Evolutionary conservation across 1,284 basidiomycete species (phyloP), one percentile per base, ranked within the genome.

Genomic region (Trichosporon sp.): DNA sequence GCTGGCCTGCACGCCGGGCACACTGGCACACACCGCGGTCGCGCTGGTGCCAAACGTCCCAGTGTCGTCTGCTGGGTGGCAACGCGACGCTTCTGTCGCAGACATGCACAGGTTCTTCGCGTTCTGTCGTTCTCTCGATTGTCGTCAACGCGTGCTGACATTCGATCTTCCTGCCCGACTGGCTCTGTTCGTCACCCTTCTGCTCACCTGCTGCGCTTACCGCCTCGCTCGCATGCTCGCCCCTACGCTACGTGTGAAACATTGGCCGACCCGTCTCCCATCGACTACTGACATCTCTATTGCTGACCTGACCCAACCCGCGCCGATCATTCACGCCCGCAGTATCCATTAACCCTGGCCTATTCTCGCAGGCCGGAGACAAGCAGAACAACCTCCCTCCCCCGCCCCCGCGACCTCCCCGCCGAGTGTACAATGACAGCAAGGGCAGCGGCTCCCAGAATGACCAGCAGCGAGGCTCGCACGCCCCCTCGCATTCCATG

Each of bases 371-470:
- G 59, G 32, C 59, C 5, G 59, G 59, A 4, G 59, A 35, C 68
- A 68, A n/a, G 48, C 70, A 6, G 66, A 70, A 70, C 51, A 64
- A 70, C 43, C 63, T 73, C 67, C 71, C 74, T 2, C 71, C 71
- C 10, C 78, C 79, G 2, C 80, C 81, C 1, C 79, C 81, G 43
- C 76, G 81, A 19, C 81, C 80, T 1, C 79, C 81, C 6, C 72
- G 81, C 26, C 75, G 80, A 1, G 78, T 78, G 51, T 74, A 76
- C 67, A 72, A 74, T 10, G 68, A 73, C n/a, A 65, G 70, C 51
- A 69, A 74, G 2, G 69, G 74, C 40, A 64, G 70, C 48, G 56
- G 68, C 11, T 6, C 72, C 12, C 46, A 61, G 76, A 77, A 66
- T 59, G 74, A 37, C 70, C 76, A 48, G 75, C 80, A n/a, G 77